A percentile compares a stretch with the other conserved stretches of the same genome.
Evolutionary conservation across 495 filamentous ascomycete genomes (phyloP).

Genomic region (Tetracladium setigerum): DNA sequence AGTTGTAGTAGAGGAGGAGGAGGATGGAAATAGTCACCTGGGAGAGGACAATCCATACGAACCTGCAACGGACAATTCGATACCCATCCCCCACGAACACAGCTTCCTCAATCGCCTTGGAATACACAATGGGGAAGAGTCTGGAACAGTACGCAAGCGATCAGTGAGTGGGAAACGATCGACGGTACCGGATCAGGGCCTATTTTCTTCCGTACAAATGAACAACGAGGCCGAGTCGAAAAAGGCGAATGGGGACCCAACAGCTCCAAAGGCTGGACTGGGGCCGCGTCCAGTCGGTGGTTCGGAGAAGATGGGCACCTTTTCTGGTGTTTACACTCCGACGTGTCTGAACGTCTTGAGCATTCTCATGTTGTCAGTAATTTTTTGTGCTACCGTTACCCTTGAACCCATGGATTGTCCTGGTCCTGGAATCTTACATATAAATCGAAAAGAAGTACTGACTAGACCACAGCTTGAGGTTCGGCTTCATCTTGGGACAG

Average conservation of each 20-base stretch:
- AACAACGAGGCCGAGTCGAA: conserved; percentile 19
- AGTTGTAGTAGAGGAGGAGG: conserved; percentile 3
- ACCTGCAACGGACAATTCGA: conserved; percentile 18
- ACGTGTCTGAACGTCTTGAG: conserved; percentile 84
- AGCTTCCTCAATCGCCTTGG: conserved; percentile 9
- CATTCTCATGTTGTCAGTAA: conserved; percentile 69
- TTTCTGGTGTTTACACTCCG: conserved; percentile 79
- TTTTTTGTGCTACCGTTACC: background rate
- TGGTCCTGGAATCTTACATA: too few species aligned
- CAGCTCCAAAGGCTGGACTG: conserved; percentile 27
- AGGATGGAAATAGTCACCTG: background rate
- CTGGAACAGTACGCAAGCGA: background rate
- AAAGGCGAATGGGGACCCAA: conserved; percentile 14
- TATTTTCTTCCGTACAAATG: conserved; percentile 16
- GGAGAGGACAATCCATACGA: conserved; percentile 25
- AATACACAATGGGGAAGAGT: conserved; percentile 1
- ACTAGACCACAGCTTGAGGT: conserved; percentile 41
- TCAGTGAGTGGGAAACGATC: conserved; percentile 9
- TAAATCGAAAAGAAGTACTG: too few species aligned
- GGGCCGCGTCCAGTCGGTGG: conserved; percentile 40
- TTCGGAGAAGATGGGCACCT: conserved; percentile 56
- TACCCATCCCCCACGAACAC: conserved; percentile 15
- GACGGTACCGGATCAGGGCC: conserved; percentile 12
- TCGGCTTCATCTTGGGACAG: conserved; percentile 70
- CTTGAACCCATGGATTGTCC: too few species aligned